A percentile compares a stretch with the other conserved stretches of the same genome.
Conservation (phyloP, 495 filamentous ascomycete species). For the Penicillium robsamsonii region DNA sequence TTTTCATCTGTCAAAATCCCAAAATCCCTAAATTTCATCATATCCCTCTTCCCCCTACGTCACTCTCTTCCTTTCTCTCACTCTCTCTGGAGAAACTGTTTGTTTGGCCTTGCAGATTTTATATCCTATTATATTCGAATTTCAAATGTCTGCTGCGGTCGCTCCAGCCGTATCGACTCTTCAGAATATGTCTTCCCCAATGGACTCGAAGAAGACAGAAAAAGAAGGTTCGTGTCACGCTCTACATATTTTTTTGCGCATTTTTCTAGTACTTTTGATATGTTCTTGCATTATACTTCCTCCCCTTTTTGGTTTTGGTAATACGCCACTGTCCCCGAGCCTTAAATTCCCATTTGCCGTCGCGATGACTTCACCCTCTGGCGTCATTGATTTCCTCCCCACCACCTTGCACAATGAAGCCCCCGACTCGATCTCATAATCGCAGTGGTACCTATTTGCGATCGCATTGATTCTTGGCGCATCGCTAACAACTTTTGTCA, state of each 20-base stretch:
- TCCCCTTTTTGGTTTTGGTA: constrained; percentile 35
- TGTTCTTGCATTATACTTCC: constrained; percentile 12
- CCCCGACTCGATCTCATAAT: constrained; percentile 21
- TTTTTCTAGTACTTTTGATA: constrained; percentile 9
- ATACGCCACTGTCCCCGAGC: constrained; percentile 37
- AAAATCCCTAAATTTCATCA: constrained; percentile 19
- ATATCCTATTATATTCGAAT: constrained; percentile 8
- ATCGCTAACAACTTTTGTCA: constrained; percentile 30
- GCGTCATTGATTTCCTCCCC: constrained; percentile 40
- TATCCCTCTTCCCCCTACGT: constrained; percentile 28
- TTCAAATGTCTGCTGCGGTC: constrained; percentile 49
- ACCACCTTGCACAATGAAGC: constrained; percentile 20
- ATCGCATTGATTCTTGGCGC: constrained; percentile 22
- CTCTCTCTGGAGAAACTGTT: constrained; percentile 16
- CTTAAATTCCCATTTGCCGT: constrained; percentile 35
- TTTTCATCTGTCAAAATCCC: constrained; percentile 8
- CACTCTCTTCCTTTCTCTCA: constrained; percentile 27
- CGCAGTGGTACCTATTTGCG: constrained; percentile 28
- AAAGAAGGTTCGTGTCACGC: constrained; percentile 33
- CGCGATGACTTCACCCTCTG: constrained; percentile 49
- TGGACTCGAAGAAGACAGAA: constrained; percentile 53
- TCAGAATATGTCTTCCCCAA: constrained; percentile 32
- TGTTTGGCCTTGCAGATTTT: constrained; percentile 5
- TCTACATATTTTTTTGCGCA: constrained; percentile 1
- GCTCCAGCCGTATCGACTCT: constrained; percentile 42